Conservation (phyloP, 805 yeast species). For the Barnettozyma siamensis region DNA sequence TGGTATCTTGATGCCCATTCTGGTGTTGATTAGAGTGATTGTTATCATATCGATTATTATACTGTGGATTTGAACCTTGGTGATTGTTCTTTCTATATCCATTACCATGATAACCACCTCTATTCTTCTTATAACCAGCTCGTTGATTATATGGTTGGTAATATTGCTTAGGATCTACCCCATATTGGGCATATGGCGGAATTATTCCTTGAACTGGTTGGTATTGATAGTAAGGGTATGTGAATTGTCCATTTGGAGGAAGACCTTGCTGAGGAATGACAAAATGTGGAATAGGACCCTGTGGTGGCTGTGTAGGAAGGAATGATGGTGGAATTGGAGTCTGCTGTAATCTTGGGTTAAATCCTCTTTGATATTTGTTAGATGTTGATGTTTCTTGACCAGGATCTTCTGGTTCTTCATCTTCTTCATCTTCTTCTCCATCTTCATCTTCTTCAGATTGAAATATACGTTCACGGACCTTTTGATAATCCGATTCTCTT, state of each 20-base stretch:
- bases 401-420: constrained; percentile 16
- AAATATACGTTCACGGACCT: constrained; percentile 34
- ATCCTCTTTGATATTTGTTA: constrained; percentile 8
- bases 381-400: constrained; percentile 8
- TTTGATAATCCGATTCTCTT: constrained; percentile 38
- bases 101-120: constrained; percentile 1
- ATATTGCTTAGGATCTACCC: not conserved
- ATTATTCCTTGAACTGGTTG: not conserved
- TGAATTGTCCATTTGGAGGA: not conserved
- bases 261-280: not conserved
- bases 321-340: constrained; percentile 3
- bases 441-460: constrained; percentile 26
- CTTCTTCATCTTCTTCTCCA: constrained; percentile 23
- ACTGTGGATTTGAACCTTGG: not conserved
- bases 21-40: not conserved
- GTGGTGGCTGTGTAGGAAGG: not conserved
- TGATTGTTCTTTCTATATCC: constrained; percentile 1
- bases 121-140: constrained; percentile 5
- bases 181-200: not conserved
- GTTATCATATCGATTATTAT: not conserved
- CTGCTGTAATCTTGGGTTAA: not conserved
- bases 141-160: constrained; percentile 5
- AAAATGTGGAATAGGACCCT: not conserved
- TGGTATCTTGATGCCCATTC: not conserved
- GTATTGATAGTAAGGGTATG: constrained; percentile 2